Conservation (phyloP, 306 rosid genomes). For the Vicia villosa region DNA sequence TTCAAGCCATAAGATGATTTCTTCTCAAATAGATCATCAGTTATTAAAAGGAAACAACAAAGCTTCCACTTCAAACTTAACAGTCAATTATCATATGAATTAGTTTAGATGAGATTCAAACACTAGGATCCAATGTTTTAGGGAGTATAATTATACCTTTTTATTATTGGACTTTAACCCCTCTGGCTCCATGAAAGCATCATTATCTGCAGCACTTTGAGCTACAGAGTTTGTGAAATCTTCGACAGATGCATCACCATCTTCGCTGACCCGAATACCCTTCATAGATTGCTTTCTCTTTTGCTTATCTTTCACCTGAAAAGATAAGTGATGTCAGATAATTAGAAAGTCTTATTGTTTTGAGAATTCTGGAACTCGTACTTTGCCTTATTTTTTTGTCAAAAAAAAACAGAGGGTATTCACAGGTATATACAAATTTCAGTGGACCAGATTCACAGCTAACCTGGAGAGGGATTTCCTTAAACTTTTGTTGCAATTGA, state of each 20-base stretch:
- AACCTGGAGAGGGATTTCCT: slow-evolving; percentile 88
- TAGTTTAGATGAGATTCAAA: slow-evolving; percentile 18
- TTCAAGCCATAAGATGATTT: background rate
- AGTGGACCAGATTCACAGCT: too few relatives aligned
- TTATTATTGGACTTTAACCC: slow-evolving; percentile 62
- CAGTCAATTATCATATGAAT: too few relatives aligned
- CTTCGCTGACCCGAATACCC: slow-evolving; percentile 81
- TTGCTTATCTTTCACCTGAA: slow-evolving; percentile 80
- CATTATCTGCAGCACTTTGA: slow-evolving; percentile 54
- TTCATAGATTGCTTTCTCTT: slow-evolving; percentile 65
- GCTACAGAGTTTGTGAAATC: slow-evolving; percentile 58
- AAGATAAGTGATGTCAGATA: slow-evolving; percentile 23
- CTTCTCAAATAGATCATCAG: background rate
- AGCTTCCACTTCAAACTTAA: too few relatives aligned
- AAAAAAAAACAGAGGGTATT: slow-evolving; percentile 11
- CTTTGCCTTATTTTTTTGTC: slow-evolving; percentile 6
- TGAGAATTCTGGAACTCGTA: slow-evolving; percentile 13
- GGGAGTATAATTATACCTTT: slow-evolving; percentile 53
- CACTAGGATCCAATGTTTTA: background rate
- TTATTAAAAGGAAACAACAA: too few relatives aligned
- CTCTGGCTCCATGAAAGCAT: slow-evolving; percentile 58
- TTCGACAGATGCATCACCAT: slow-evolving; percentile 88
- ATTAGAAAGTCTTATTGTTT: slow-evolving; percentile 22
- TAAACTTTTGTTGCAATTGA: slow-evolving; percentile 90
- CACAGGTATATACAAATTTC: slow-evolving; percentile 30